Evolutionary conservation across 441 rosid species (phyloP).

Genomic region (Brassica hybrid): DNA sequence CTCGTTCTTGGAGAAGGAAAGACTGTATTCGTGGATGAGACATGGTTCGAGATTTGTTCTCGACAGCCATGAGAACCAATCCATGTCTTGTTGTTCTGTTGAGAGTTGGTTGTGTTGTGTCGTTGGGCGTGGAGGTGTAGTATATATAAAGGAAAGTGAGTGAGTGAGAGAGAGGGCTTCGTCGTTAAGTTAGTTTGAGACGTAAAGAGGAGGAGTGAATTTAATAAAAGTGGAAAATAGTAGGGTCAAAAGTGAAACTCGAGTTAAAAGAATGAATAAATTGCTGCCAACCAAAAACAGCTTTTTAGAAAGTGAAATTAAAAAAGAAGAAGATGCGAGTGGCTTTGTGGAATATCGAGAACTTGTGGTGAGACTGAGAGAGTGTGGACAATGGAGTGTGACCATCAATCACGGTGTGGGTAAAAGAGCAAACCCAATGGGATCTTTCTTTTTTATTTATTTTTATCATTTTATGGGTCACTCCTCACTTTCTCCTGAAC

Average conservation of each 20-base stretch:
- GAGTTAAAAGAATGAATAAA: background rate
- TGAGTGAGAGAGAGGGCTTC: conserved; percentile 30
- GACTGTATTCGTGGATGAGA: conserved; percentile 74
- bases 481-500: conserved; percentile 11
- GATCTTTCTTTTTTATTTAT: conserved; percentile 10
- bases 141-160: conserved; percentile 3
- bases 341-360: conserved; percentile 29
- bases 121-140: background rate
- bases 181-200: conserved; percentile 44
- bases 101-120: background rate
- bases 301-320: background rate
- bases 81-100: conserved; percentile 44
- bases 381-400: conserved; percentile 30
- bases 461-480: conserved; percentile 8
- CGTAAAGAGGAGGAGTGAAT: conserved; percentile 29
- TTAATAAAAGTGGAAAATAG: conserved; percentile 6
- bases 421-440: conserved; percentile 32
- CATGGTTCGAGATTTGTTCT: conserved; percentile 73
- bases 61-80: conserved; percentile 90
- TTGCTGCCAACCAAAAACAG: background rate
- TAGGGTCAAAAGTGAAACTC: conserved; percentile 29
- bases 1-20: conserved; percentile 73
- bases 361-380: conserved; percentile 5
- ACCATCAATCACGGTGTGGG: conserved; percentile 41
- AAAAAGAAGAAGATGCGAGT: conserved; percentile 27